These are phyloP conservation scores for Barnettozyma hawaiiensis DNA, from an alignment of 1,139 yeast genomes.

Conservation along the genomic window DNA sequence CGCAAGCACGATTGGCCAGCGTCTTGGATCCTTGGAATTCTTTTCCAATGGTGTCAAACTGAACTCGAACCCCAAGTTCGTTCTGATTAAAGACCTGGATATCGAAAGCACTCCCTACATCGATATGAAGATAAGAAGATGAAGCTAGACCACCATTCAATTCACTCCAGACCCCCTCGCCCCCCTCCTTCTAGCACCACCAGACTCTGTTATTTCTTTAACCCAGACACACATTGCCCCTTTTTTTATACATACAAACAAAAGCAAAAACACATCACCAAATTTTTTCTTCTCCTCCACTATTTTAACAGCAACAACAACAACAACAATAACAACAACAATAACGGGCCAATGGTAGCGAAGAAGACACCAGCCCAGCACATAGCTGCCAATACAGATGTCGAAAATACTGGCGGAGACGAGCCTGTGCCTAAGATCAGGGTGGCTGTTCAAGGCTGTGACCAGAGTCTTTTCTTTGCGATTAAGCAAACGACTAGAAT, in stretches of 20 bases:
- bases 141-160: too few relatives aligned
- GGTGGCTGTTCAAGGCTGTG: conserved; percentile 16
- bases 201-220: too few relatives aligned
- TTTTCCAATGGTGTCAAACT: background rate
- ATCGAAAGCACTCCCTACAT: background rate
- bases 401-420: too few relatives aligned
- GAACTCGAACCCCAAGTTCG: background rate
- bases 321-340: background rate
- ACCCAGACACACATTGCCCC: too few relatives aligned
- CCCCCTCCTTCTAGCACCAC: too few relatives aligned
- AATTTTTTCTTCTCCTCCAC: background rate
- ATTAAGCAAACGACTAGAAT: conserved; percentile 14
- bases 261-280: background rate
- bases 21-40: background rate
- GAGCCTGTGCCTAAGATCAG: conserved; percentile 12
- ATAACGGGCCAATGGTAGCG: conserved; percentile 5
- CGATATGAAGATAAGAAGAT: background rate
- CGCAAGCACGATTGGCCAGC: background rate
- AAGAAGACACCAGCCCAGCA: background rate
- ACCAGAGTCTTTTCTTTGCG: conserved; percentile 15
- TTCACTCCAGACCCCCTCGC: too few relatives aligned
- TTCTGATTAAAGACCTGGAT: background rate
- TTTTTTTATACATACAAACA: too few relatives aligned
- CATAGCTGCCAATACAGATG: background rate
- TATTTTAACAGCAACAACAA: background rate